Evolutionary conservation across 1,139 yeast species (phyloP), one percentile per base, ranked within the genome.

Genomic region (Sugiyamaella sp.): DNA sequence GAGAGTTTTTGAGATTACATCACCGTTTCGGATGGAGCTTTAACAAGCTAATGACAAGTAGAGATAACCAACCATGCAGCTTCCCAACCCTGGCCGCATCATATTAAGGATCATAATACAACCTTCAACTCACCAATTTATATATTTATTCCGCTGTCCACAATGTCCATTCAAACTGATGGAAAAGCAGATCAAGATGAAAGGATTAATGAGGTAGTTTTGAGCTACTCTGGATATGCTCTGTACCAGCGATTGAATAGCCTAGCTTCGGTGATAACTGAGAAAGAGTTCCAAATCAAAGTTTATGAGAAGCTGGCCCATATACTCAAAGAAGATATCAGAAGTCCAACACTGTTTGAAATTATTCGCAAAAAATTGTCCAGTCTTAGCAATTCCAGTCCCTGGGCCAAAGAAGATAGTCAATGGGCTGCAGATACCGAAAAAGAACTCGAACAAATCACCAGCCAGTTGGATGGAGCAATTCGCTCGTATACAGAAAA

Each of bases 381-480:
- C 21, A n/a, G 38, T 19, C 25, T 48, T 19, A 41, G 52, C 10
- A 52, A 56, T 14, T 2, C 38, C 14, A 52, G 47, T 29, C 52
- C 52, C 12, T 40, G 21, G 19, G 50, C 52, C 6, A 35, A 19
- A 8, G 39, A 43, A 4, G 58, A 55, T 33, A 24, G 42, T 16
- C 51, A 52, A 24, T 57, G 60, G 62, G 21, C 53, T 8, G 39
- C 52, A 5, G 16, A 40, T 16, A 38, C 49, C 2, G 29, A 49
- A 9, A 46, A 37, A 4, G 43, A 49, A 1, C 24, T 47, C 20
- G 37, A 49, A 17, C 48, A 47, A 21, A 17, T 25, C 8, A 17
- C 32, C 5, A 38, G 37, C 9, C 21, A 25, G 20, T 37, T 49
- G 20, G 54, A 51, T 16, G 21, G 37, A 21, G 25, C 46, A 9